Percentiles rank a stretch among this genome's conserved stretches.
These are phyloP conservation scores for Penicillium arizonense DNA, from an alignment of 495 filamentous ascomycete species.

Conservation along the genomic window DNA sequence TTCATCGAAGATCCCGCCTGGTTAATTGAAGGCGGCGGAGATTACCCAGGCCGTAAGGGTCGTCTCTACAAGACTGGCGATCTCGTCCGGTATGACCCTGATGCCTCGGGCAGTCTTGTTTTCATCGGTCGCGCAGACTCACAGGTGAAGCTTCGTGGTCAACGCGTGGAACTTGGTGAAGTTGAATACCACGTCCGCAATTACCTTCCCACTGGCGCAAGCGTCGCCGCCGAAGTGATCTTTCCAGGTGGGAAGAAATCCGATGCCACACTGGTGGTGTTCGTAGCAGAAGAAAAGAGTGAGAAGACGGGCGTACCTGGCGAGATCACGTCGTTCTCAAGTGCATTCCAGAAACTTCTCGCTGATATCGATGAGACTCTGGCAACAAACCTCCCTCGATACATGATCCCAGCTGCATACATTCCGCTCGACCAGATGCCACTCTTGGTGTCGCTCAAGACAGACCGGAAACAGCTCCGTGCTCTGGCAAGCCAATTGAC, in stretches of 20 bases:
- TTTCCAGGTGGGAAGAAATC: neutral
- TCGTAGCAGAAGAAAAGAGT: slow-evolving; percentile 5
- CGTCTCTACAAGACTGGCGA: slow-evolving; percentile 20
- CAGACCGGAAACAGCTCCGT: slow-evolving; percentile 45
- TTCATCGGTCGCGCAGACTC: slow-evolving; percentile 10
- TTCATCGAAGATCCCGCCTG: slow-evolving; percentile 41
- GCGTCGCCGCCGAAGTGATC: slow-evolving; percentile 2
- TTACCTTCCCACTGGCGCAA: neutral
- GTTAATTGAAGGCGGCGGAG: slow-evolving; percentile 8
- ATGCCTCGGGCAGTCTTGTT: slow-evolving; percentile 13
- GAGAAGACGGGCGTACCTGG: neutral
- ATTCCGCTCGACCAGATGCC: slow-evolving; percentile 48
- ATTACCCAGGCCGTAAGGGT: slow-evolving; percentile 10
- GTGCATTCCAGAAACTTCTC: neutral
- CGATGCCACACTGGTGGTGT: slow-evolving; percentile 2
- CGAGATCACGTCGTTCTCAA: slow-evolving; percentile 2
- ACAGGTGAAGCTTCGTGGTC: slow-evolving; percentile 30
- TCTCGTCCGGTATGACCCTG: slow-evolving; percentile 11
- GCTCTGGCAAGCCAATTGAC: neutral
- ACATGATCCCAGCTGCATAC: slow-evolving; percentile 51
- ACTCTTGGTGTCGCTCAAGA: slow-evolving; percentile 46
- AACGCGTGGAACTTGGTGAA: slow-evolving; percentile 41
- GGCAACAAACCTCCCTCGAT: slow-evolving; percentile 35
- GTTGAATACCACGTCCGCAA: slow-evolving; percentile 22
- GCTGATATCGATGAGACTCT: slow-evolving; percentile 19